Percentiles rank a stretch among this genome's conserved stretches.
These are phyloP conservation scores for Hypericum androsaemum DNA, from an alignment of 345 rosid genomes.

Conservation along the genomic window DNA sequence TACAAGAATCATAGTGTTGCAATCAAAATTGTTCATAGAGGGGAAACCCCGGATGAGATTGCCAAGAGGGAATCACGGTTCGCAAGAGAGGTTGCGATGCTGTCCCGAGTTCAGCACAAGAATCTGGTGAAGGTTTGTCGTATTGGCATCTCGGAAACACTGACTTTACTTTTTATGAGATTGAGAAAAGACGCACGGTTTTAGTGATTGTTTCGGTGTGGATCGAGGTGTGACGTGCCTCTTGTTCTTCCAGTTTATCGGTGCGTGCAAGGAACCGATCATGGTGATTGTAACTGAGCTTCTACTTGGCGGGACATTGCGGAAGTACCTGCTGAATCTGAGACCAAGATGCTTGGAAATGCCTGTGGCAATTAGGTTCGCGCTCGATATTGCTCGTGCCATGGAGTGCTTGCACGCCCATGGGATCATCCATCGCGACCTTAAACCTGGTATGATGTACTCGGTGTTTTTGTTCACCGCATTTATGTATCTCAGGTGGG, in stretches of 20 bases:
- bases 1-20: slow-evolving; percentile 82
- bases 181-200: too few species aligned
- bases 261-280: slow-evolving; percentile 16
- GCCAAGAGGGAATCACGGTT: slow-evolving; percentile 68
- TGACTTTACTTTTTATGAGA: slow-evolving; percentile 1
- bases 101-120: slow-evolving; percentile 83
- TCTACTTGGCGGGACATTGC: slow-evolving; percentile 26
- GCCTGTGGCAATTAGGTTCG: slow-evolving; percentile 61
- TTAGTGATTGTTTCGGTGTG: not conserved
- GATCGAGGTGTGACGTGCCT: not conserved
- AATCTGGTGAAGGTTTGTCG: slow-evolving; percentile 75
- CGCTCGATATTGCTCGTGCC: slow-evolving; percentile 98
- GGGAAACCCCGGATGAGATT: slow-evolving; percentile 76
- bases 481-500: too few species aligned
- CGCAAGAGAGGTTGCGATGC: slow-evolving; percentile 82
- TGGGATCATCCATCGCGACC: slow-evolving; percentile 94
- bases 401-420: slow-evolving; percentile 96
- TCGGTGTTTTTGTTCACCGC: not conserved
- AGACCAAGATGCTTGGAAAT: slow-evolving; percentile 67
- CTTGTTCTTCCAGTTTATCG: slow-evolving; percentile 16
- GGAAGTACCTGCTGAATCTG: slow-evolving; percentile 58
- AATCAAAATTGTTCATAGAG: slow-evolving; percentile 65
- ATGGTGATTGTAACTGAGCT: slow-evolving; percentile 18
- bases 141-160: not conserved
- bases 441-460: slow-evolving; percentile 73